Percentiles rank a stretch among this genome's conserved stretches.
Evolutionary conservation across 2,329 filamentous ascomycete species (phyloP).

Genomic region (Aspergillus texensis): DNA sequence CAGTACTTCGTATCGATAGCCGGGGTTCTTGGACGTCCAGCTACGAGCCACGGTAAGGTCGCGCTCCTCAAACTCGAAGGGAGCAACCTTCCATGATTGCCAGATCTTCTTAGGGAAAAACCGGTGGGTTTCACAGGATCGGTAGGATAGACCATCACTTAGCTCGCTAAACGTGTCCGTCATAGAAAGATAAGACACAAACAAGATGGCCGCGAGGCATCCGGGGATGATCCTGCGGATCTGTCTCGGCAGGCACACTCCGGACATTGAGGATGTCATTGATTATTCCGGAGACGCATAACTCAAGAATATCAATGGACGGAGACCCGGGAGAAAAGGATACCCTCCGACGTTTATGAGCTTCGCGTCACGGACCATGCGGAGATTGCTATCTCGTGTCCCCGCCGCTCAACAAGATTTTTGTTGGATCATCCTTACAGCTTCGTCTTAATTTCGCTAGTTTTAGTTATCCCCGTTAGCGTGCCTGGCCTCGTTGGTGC

Average conservation of each 20-base stretch:
- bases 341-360: background rate
- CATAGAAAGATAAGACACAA: constrained; percentile 4
- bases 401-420: constrained; percentile 1
- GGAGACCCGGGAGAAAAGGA: background rate
- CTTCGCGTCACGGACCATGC: background rate
- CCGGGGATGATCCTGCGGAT: constrained; percentile 3
- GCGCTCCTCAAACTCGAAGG: constrained; percentile 66
- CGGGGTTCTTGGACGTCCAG: constrained; percentile 68
- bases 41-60: constrained; percentile 64
- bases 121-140: background rate
- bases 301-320: background rate
- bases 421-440: background rate
- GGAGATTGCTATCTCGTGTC: constrained; percentile 1
- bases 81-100: constrained; percentile 76
- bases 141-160: background rate
- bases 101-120: constrained; percentile 70
- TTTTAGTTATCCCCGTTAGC: background rate
- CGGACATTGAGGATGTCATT: background rate
- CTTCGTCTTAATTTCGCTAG: constrained; percentile 1
- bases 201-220: background rate
- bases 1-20: constrained; percentile 68
- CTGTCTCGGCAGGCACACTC: constrained; percentile 1
- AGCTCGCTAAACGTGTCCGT: constrained; percentile 4
- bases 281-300: background rate
- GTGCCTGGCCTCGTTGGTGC: background rate